phyloP scores from a whole-genome alignment of 2,329 filamentous ascomycete genomes.

The Podosphaera xanthii region DNA sequence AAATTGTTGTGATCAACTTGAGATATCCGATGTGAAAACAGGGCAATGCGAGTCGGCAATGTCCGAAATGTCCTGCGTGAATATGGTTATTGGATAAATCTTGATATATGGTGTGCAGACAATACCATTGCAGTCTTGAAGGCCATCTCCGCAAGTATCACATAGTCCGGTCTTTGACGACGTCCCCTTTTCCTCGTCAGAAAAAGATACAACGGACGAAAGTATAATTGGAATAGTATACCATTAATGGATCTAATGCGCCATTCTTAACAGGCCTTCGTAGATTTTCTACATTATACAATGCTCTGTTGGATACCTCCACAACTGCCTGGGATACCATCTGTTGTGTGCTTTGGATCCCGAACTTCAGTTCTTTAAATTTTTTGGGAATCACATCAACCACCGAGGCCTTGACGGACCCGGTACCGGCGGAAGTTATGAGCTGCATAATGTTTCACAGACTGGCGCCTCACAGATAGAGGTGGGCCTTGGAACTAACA shows the following conservation, averaged over 20 bases:
- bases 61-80: slow-evolving; percentile 53
- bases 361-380: slow-evolving; percentile 68
- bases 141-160: slow-evolving; percentile 57
- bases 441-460: slow-evolving; percentile 6
- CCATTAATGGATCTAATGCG: slow-evolving; percentile 65
- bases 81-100: not conserved
- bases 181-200: slow-evolving; percentile 32
- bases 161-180: slow-evolving; percentile 66
- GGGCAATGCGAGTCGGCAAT: slow-evolving; percentile 73
- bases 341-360: slow-evolving; percentile 76
- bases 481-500: not conserved
- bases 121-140: slow-evolving; percentile 55
- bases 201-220: slow-evolving; percentile 2
- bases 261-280: slow-evolving; percentile 60
- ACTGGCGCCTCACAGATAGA: not conserved
- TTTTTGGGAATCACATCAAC: slow-evolving; percentile 34
- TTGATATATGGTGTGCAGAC: not conserved
- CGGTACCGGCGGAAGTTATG: slow-evolving; percentile 7
- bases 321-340: slow-evolving; percentile 89
- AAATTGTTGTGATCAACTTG: slow-evolving; percentile 72
- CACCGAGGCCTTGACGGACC: slow-evolving; percentile 59
- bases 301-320: slow-evolving; percentile 78
- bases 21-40: slow-evolving; percentile 94
- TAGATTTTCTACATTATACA: slow-evolving; percentile 73
- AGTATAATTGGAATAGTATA: slow-evolving; percentile 13